These are phyloP conservation scores for Astrephomene gubernaculifera DNA, from an alignment of 139 green algal genomes.

Conservation along the genomic window DNA sequence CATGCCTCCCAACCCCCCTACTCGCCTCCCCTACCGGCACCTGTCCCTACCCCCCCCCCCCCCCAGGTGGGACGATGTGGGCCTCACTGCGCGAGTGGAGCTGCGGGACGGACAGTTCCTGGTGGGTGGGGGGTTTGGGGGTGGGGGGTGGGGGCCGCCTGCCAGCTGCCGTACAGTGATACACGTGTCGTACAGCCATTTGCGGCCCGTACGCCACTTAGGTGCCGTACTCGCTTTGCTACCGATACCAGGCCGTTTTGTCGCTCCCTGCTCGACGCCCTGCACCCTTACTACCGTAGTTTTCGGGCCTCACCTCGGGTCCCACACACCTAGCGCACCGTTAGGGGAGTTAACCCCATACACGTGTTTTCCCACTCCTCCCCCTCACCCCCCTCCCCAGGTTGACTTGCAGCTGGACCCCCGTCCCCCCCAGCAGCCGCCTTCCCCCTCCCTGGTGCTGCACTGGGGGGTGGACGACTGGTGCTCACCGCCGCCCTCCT, in stretches of 20 bases:
- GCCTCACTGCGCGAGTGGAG: neutral
- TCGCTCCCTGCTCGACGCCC: neutral
- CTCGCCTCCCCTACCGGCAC: too few relatives aligned
- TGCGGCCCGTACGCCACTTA: neutral
- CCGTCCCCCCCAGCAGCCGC: constrained; percentile 58
- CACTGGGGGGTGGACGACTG: constrained; percentile 89
- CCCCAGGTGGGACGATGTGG: constrained; percentile 31
- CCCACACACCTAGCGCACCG: neutral
- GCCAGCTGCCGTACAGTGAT: neutral
- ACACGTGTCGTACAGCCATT: neutral
- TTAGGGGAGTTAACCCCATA: too few relatives aligned
- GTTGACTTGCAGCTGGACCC: constrained; percentile 6
- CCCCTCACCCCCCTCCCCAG: neutral
- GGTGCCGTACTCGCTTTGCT: neutral
- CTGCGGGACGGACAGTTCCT: neutral
- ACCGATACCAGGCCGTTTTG: neutral
- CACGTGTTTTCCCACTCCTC: too few relatives aligned
- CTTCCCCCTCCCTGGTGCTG: constrained; percentile 58
- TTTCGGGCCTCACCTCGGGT: neutral
- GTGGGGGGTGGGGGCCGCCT: too few relatives aligned
- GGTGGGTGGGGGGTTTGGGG: neutral
- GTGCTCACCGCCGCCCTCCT: constrained; percentile 56
- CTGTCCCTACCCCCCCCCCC: neutral
- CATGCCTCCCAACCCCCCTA: neutral
- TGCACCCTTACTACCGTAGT: too few relatives aligned